Percentiles rank a stretch among this genome's conserved stretches.
phyloP scores from a whole-genome alignment of 768 basidiomycete species.

The Auricularia sp. region DNA sequence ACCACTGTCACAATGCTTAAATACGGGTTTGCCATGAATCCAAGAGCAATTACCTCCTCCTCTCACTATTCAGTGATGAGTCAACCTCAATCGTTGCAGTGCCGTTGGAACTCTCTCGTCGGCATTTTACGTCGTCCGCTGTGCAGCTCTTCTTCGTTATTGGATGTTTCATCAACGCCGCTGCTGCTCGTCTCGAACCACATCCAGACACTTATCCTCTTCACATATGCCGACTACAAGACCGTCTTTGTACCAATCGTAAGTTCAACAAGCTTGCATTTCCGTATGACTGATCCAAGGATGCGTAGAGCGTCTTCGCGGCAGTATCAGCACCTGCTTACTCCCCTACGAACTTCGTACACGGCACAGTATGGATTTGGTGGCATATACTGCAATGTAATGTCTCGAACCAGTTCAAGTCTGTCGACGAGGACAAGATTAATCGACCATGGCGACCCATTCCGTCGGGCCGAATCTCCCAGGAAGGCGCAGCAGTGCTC shows the following conservation, averaged over 20 bases:
- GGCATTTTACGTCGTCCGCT: no score
- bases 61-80: no score
- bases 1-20: no score
- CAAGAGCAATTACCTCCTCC: no score
- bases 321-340: slow-evolving; percentile 8
- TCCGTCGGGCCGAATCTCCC: slow-evolving; percentile 24
- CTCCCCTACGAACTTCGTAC: slow-evolving; percentile 2
- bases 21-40: no score
- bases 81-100: no score
- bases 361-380: slow-evolving; percentile 20
- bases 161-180: no score
- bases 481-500: slow-evolving; percentile 12
- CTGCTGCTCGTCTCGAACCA: slow-evolving; percentile 10
- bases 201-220: slow-evolving; percentile 22
- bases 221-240: slow-evolving; percentile 26
- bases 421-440: slow-evolving; percentile 19
- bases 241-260: slow-evolving; percentile 27
- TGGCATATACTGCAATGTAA: slow-evolving; percentile 24
- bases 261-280: background rate
- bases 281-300: background rate
- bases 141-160: no score
- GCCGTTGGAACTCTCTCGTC: no score
- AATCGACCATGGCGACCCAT: slow-evolving; percentile 30
- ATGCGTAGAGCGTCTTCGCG: slow-evolving; percentile 13
- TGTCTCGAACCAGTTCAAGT: slow-evolving; percentile 23